Evolutionary conservation across 371 early-diverging fungal species (phyloP).

Genomic region (Apophysomyces elegans): DNA sequence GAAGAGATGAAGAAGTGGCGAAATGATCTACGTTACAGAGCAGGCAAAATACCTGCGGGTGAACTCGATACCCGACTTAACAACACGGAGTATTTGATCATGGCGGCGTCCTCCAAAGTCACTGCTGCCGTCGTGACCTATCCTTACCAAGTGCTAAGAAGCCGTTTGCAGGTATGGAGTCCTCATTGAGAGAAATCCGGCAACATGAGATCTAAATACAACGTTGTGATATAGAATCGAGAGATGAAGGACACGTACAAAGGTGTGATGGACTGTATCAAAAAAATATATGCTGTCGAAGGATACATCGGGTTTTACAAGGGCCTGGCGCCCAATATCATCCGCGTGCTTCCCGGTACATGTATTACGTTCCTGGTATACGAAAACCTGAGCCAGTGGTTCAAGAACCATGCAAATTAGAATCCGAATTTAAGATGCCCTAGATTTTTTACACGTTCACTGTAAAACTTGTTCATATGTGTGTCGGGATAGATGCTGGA

Average conservation of each 20-base stretch:
- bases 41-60: conserved; percentile 29
- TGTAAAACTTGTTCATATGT: background rate
- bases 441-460: conserved; percentile 10
- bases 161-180: conserved; percentile 77
- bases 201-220: too few species aligned
- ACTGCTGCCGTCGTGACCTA: conserved; percentile 90
- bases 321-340: conserved; percentile 87
- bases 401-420: conserved; percentile 60
- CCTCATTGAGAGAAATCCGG: background rate
- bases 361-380: conserved; percentile 95
- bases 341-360: conserved; percentile 94
- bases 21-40: conserved; percentile 38
- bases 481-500: too few species aligned
- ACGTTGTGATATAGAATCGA: conserved; percentile 25
- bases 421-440: conserved; percentile 23
- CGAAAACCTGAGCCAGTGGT: conserved; percentile 80
- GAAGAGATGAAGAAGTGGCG: conserved; percentile 90
- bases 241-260: conserved; percentile 55
- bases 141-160: conserved; percentile 92
- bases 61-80: conserved; percentile 52
- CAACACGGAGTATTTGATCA: conserved; percentile 78
- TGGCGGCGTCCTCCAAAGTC: conserved; percentile 89
- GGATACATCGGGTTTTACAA: conserved; percentile 93
- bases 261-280: conserved; percentile 75
- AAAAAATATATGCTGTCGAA: conserved; percentile 74